These are phyloP conservation scores for Berberis thunbergii DNA, from an alignment of 164 flowering plant genomes.

Conservation along the genomic window DNA sequence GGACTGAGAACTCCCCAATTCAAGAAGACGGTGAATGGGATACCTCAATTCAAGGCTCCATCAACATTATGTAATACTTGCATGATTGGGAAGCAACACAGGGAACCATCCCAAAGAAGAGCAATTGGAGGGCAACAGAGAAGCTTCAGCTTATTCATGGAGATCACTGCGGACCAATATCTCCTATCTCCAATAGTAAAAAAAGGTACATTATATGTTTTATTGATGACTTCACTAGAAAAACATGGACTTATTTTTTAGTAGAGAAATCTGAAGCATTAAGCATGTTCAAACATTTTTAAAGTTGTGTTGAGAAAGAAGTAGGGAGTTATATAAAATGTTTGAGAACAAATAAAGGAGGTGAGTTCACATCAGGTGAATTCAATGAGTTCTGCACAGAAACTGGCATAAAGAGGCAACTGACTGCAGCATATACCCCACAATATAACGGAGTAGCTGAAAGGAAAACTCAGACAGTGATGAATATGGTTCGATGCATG, in stretches of 20 bases:
- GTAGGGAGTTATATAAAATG: background rate
- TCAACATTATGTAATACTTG: too few relatives aligned
- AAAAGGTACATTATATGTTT: slow-evolving; percentile 2
- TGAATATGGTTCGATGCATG: background rate
- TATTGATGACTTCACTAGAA: slow-evolving; percentile 3
- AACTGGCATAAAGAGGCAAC: background rate
- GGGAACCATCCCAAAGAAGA: too few relatives aligned
- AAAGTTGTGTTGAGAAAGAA: background rate
- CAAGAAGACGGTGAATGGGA: too few relatives aligned
- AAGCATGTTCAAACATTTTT: background rate
- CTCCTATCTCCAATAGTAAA: background rate
- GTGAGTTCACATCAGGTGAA: background rate
- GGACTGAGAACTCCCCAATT: too few relatives aligned
- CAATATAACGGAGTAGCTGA: background rate
- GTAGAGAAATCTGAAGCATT: slow-evolving; percentile 7
- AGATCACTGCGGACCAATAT: too few relatives aligned
- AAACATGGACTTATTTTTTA: slow-evolving; percentile 6
- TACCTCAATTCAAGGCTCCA: too few relatives aligned
- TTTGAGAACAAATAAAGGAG: background rate
- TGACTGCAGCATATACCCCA: background rate
- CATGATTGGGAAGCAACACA: too few relatives aligned
- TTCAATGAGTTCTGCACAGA: background rate
- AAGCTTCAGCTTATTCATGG: too few relatives aligned
- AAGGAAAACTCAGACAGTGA: too few relatives aligned
- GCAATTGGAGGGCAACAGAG: too few relatives aligned